Evolutionary conservation across 306 rosid species (phyloP).

Genomic region (Acacia melanoxylon): DNA sequence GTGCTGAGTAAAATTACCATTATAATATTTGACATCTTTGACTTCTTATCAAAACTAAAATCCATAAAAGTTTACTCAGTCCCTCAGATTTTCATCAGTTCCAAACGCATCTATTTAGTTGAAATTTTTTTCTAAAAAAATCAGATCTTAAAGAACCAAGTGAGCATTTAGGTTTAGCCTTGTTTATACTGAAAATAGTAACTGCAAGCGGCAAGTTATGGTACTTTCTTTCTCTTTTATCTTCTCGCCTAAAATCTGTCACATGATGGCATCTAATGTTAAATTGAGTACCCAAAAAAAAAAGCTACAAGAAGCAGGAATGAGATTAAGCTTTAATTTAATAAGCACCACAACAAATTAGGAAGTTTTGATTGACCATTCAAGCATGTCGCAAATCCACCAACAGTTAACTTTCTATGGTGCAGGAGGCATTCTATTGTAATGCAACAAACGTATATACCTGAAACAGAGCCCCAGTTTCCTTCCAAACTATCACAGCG

Average conservation of each 20-base stretch:
- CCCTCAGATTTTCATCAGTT: background rate
- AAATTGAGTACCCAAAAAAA: background rate
- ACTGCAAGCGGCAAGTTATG: background rate
- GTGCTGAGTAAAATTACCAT: background rate
- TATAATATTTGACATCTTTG: background rate
- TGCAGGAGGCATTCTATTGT: background rate
- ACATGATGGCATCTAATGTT: background rate
- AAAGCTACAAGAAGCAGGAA: background rate
- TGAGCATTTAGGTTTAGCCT: background rate
- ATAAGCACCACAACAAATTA: background rate
- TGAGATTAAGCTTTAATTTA: background rate
- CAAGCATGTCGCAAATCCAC: slow-evolving; percentile 19
- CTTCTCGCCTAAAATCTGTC: background rate
- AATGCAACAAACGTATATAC: slow-evolving; percentile 38
- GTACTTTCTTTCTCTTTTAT: background rate
- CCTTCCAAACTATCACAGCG: slow-evolving; percentile 78
- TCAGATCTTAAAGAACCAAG: background rate
- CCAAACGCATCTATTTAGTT: background rate
- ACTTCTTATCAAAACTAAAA: background rate
- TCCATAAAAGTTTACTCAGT: background rate
- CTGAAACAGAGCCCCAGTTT: slow-evolving; percentile 93
- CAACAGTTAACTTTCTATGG: background rate
- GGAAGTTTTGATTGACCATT: background rate
- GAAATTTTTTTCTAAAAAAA: background rate
- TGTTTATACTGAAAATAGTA: background rate